Percentiles rank a stretch among this genome's conserved stretches.
Conservation (phyloP, 495 filamentous ascomycete genomes). For the Friedmanniomyces simplex region DNA sequence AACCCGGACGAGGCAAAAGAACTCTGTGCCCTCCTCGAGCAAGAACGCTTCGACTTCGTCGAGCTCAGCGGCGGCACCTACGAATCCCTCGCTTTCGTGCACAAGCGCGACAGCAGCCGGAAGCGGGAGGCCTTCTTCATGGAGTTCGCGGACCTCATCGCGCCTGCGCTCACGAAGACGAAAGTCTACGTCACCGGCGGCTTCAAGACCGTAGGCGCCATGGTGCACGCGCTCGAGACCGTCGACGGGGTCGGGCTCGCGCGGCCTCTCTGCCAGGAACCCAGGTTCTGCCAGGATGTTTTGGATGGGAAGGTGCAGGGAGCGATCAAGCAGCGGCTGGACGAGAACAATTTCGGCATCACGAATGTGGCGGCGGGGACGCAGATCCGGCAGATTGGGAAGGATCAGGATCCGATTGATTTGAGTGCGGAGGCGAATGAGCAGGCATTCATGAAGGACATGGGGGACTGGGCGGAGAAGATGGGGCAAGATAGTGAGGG, state of each 20-base stretch:
- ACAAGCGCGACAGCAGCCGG: conserved; percentile 44
- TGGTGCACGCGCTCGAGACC: conserved; percentile 46
- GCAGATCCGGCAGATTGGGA: conserved; percentile 45
- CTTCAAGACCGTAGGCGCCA: conserved; percentile 48
- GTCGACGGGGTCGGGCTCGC: conserved; percentile 50
- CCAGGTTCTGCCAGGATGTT: conserved; percentile 39
- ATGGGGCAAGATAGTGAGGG: conserved; percentile 15
- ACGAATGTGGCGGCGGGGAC: conserved; percentile 39
- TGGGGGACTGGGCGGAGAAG: conserved; percentile 36
- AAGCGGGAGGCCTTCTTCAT: conserved; percentile 57
- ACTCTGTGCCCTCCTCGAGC: conserved; percentile 47
- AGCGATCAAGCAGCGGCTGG: conserved; percentile 37
- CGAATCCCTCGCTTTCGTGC: conserved; percentile 43
- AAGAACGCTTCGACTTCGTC: conserved; percentile 49
- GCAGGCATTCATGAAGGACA: conserved; percentile 34
- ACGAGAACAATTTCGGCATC: conserved; percentile 38
- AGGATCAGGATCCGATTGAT: conserved; percentile 44
- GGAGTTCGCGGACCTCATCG: conserved; percentile 52
- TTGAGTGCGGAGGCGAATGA: conserved; percentile 36
- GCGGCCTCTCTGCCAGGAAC: conserved; percentile 44
- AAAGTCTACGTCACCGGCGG: conserved; percentile 54
- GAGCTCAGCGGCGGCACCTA: conserved; percentile 58
- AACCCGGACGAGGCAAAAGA: conserved; percentile 43
- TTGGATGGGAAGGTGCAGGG: conserved; percentile 37
- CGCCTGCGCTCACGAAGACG: conserved; percentile 43